phyloP scores from a whole-genome alignment of 208 protist genomes.

The Leishmania tropica region DNA sequence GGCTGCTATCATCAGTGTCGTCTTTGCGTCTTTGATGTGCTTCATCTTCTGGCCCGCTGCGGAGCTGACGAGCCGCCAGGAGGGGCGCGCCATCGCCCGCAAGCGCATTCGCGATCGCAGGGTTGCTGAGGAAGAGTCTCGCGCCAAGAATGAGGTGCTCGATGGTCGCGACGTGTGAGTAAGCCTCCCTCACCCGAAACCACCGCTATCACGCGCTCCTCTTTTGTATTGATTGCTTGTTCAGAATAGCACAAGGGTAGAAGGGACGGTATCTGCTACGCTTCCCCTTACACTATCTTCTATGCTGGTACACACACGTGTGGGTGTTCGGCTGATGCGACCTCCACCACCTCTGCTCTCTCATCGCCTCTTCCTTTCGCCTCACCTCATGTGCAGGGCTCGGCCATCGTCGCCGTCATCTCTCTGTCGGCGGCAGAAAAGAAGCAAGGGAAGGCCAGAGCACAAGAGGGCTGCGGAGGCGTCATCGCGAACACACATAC shows the following conservation, averaged over 20 bases:
- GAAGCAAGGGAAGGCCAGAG: background rate
- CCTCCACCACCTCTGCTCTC: background rate
- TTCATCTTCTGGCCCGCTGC: constrained; percentile 46
- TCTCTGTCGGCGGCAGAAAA: background rate
- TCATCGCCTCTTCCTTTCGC: background rate
- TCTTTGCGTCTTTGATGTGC: constrained; percentile 42
- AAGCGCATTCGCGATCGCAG: constrained; percentile 50
- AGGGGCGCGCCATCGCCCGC: constrained; percentile 39
- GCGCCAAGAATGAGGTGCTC: constrained; percentile 29
- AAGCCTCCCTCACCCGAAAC: background rate
- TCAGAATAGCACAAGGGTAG: background rate
- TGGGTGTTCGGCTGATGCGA: background rate
- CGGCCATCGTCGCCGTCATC: background rate
- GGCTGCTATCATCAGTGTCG: constrained; percentile 38
- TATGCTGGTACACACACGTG: constrained; percentile 7
- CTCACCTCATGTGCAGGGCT: background rate
- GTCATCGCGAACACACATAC: background rate
- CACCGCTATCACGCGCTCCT: no score
- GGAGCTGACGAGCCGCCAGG: constrained; percentile 50
- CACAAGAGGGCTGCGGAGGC: background rate
- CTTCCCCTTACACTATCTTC: background rate
- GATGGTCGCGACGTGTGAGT: background rate
- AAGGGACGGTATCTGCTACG: background rate
- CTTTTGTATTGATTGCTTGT: background rate
- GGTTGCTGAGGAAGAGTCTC: constrained; percentile 40